Conservation (phyloP, 305 asterid species). For the Fraxinus nigra region DNA sequence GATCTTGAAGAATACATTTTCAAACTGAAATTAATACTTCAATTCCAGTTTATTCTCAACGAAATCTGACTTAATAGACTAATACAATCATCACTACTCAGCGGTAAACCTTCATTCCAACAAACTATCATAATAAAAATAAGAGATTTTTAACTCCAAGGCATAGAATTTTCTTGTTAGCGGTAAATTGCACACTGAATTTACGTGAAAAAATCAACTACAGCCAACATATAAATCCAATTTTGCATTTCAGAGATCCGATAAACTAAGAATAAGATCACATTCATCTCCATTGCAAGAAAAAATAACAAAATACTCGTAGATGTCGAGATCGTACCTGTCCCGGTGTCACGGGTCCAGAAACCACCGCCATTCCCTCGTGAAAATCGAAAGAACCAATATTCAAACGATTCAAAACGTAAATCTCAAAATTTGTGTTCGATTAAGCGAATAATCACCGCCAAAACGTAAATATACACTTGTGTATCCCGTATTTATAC, state of each 20-base stretch:
- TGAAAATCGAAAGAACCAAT: constrained; percentile 29
- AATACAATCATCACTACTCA: neutral
- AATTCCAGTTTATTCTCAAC: neutral
- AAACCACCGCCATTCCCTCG: constrained; percentile 55
- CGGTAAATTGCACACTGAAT: neutral
- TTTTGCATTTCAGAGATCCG: constrained; percentile 17
- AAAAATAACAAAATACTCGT: neutral
- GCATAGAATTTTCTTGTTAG: neutral
- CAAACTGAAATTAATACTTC: neutral
- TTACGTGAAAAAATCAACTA: neutral
- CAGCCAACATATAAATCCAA: neutral
- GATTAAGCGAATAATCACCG: constrained; percentile 29
- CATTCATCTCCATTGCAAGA: constrained; percentile 14
- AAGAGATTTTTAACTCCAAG: neutral
- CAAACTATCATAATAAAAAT: neutral
- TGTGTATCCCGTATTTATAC: constrained; percentile 2
- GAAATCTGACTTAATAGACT: neutral
- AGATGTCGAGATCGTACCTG: constrained; percentile 43
- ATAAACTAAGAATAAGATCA: constrained; percentile 7
- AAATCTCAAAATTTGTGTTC: constrained; percentile 34
- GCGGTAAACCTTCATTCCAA: neutral
- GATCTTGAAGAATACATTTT: constrained; percentile 2
- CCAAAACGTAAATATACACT: constrained; percentile 17
- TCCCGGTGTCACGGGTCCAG: constrained; percentile 80
- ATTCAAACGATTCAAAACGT: neutral